Percentiles rank a stretch among this genome's conserved stretches.
phyloP scores from a whole-genome alignment of 73 alveolate species.

The Paramecium tetraurelia region DNA sequence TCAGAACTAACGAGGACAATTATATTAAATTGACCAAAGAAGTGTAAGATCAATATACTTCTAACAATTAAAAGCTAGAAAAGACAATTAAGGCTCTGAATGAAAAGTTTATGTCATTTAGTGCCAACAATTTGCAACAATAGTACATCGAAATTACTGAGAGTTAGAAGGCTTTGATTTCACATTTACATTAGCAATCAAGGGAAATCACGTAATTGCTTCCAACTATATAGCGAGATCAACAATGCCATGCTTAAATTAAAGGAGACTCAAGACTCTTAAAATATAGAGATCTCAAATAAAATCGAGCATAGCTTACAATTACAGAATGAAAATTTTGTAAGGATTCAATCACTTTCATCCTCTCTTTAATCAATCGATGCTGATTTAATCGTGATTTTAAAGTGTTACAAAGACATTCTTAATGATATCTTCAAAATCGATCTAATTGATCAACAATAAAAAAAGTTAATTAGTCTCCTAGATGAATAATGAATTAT shows the following conservation, averaged over 20 bases:
- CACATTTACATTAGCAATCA: neutral
- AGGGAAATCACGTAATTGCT: neutral
- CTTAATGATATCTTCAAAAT: neutral
- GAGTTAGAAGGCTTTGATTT: neutral
- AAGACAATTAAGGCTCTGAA: neutral
- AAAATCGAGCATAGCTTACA: neutral
- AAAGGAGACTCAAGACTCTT: neutral
- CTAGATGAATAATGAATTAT: neutral
- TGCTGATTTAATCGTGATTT: neutral
- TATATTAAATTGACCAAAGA: neutral
- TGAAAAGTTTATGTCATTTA: neutral
- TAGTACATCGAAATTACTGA: neutral
- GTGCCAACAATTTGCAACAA: neutral
- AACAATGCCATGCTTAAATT: neutral
- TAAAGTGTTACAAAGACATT: constrained; percentile 8
- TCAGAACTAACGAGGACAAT: neutral
- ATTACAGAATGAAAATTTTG: neutral
- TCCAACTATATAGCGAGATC: constrained; percentile 5
- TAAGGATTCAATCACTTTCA: neutral
- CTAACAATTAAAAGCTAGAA: neutral
- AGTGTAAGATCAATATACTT: neutral
- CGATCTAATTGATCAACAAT: neutral
- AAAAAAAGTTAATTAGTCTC: neutral
- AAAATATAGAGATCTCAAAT: neutral
- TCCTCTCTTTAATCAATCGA: neutral